Conservation (phyloP, 192 early-diverging fungal genomes). For the Coemansia sp. region DNA sequence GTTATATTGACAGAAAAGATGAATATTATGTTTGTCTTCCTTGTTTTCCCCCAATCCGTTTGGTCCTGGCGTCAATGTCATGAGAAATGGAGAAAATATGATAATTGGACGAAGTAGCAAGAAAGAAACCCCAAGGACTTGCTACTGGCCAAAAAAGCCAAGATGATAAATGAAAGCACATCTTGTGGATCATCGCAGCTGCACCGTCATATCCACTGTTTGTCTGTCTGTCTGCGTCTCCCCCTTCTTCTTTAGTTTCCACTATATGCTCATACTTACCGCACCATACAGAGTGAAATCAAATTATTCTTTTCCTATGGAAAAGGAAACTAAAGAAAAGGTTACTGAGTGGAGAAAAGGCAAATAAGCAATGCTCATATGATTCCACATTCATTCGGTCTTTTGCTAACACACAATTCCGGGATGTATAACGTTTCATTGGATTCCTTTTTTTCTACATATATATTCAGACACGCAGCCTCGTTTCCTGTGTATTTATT, state of each 20-base stretch:
- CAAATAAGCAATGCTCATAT: not conserved
- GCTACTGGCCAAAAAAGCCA: not conserved
- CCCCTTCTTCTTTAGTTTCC: too few species aligned
- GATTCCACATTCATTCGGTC: not conserved
- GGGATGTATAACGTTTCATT: not conserved
- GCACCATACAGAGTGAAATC: too few species aligned
- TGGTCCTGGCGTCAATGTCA: not conserved
- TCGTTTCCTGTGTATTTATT: not conserved
- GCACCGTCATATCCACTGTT: not conserved
- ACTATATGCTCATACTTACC: too few species aligned
- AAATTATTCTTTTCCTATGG: not conserved
- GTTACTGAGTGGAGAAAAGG: not conserved
- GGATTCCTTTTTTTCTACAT: not conserved
- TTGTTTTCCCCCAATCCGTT: slow-evolving; percentile 2
- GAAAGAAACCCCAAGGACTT: not conserved
- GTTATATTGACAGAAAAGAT: too few species aligned
- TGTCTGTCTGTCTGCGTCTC: too few species aligned
- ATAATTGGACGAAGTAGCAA: not conserved
- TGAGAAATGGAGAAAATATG: not conserved
- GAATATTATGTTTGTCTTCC: too few species aligned
- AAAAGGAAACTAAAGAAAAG: not conserved
- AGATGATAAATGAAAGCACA: not conserved
- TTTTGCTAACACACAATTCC: not conserved
- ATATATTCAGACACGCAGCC: not conserved
- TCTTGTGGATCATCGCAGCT: not conserved